A percentile compares a stretch with the other conserved stretches of the same genome.
These are phyloP conservation scores for Alternaria sp. DNA, from an alignment of 2,329 filamentous ascomycete species.

Conservation along the genomic window DNA sequence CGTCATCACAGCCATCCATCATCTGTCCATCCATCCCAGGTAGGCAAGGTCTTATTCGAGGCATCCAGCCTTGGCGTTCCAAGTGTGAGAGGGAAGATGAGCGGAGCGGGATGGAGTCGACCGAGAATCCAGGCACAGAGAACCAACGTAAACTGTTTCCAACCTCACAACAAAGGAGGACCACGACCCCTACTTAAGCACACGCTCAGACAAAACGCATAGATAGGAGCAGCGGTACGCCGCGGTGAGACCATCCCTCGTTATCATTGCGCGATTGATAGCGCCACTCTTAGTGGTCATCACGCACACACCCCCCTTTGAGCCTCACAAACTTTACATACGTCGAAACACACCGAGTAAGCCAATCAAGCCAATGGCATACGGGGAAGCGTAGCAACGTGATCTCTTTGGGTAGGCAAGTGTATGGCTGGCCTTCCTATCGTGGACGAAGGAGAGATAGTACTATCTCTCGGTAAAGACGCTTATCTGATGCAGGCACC, in stretches of 20 bases:
- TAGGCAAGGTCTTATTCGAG: constrained; percentile 5
- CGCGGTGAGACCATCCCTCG: constrained; percentile 40
- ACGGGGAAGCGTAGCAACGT: background rate
- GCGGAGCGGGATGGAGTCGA: constrained; percentile 12
- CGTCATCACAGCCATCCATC: background rate
- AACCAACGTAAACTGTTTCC: background rate
- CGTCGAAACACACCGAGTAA: constrained; percentile 10
- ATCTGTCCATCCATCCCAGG: constrained; percentile 3
- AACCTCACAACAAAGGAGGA: background rate
- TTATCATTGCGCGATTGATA: constrained; percentile 52
- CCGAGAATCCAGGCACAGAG: background rate
- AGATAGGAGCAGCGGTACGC: background rate
- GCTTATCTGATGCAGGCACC: constrained; percentile 2
- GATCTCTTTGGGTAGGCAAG: constrained; percentile 9
- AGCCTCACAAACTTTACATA: constrained; percentile 11
- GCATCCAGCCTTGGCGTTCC: constrained; percentile 18
- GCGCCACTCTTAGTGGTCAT: constrained; percentile 40
- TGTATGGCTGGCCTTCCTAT: constrained; percentile 40
- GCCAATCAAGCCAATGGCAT: constrained; percentile 33
- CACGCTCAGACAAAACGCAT: constrained; percentile 3
- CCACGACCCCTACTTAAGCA: constrained; percentile 18
- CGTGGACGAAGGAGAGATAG: constrained; percentile 27
- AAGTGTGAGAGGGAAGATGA: constrained; percentile 7
- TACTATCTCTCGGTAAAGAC: constrained; percentile 14
- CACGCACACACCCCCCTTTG: constrained; percentile 23